phyloP scores from a whole-genome alignment of 768 basidiomycete genomes.

The Mycena vitilis region DNA sequence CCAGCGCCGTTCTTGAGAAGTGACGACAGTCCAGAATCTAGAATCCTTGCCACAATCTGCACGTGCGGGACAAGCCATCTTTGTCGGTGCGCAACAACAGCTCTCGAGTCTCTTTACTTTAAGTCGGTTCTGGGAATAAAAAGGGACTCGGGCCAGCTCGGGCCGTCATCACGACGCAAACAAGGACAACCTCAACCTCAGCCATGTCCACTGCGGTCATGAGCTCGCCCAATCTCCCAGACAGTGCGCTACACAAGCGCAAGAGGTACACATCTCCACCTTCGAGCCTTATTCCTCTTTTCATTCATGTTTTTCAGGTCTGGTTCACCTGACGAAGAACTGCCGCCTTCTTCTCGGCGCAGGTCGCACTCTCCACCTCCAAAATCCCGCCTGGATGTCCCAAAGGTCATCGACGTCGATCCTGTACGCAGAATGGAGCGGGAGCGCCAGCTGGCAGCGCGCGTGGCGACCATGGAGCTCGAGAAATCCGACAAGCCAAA shows the following conservation, averaged over 20 bases:
- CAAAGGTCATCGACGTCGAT: constrained; percentile 75
- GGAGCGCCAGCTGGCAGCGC: constrained; percentile 81
- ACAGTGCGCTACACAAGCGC: constrained; percentile 51
- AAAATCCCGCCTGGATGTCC: constrained; percentile 42
- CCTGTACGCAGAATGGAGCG: constrained; percentile 81
- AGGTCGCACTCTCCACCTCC: constrained; percentile 57
- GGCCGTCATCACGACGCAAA: no score
- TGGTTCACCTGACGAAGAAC: constrained; percentile 55
- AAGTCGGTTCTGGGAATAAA: no score
- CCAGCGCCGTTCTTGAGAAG: no score
- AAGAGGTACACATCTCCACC: constrained; percentile 54
- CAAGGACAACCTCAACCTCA: no score
- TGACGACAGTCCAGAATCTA: no score
- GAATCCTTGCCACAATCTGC: no score
- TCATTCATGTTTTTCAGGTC: constrained; percentile 51
- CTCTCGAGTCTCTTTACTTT: no score
- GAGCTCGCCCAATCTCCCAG: constrained; percentile 22
- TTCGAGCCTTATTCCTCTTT: background rate
- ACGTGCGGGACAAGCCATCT: no score
- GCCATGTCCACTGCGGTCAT: constrained; percentile 28
- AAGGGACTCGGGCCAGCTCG: no score
- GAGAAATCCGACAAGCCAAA: constrained; percentile 68
- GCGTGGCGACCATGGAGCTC: constrained; percentile 76
- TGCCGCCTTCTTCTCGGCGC: constrained; percentile 58
- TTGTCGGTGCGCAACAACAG: no score